These are phyloP conservation scores for Rhododendron williamsianum DNA, from an alignment of 148 eudicot genomes.

Conservation along the genomic window DNA sequence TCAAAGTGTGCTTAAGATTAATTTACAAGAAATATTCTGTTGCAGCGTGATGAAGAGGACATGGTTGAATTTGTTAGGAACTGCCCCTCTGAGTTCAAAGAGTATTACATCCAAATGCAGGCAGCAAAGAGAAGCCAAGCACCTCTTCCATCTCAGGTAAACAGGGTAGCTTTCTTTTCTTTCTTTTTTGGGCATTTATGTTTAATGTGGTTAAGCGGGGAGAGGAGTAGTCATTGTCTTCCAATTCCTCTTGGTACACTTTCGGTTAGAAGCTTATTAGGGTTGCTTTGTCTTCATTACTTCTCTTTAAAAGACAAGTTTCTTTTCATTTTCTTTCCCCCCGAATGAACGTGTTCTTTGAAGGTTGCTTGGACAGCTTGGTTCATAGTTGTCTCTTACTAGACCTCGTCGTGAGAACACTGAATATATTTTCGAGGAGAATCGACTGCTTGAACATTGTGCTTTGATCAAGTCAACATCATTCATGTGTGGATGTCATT, in stretches of 20 bases:
- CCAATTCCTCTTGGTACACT: neutral
- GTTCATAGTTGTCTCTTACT: neutral
- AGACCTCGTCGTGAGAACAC: neutral
- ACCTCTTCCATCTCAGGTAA: slow-evolving; percentile 90
- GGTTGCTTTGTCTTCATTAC: neutral
- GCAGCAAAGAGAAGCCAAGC: slow-evolving; percentile 92
- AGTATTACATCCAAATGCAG: slow-evolving; percentile 94
- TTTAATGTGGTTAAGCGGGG: neutral
- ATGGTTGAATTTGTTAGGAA: slow-evolving; percentile 68
- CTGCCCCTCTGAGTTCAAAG: slow-evolving; percentile 84
- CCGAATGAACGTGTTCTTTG: neutral
- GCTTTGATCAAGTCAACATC: neutral
- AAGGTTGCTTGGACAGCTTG: neutral
- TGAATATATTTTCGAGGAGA: neutral
- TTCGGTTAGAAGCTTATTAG: neutral
- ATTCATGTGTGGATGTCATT: neutral
- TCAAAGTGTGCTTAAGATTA: neutral
- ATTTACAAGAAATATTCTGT: neutral
- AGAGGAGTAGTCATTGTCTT: neutral
- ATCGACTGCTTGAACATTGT: neutral
- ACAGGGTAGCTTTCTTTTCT: neutral
- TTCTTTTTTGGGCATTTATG: neutral
- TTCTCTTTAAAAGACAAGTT: neutral
- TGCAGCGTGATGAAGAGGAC: slow-evolving; percentile 96
- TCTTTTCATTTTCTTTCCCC: neutral